Evolutionary conservation across 2,329 filamentous ascomycete species (phyloP).

Genomic region (Aspergillus ochraceoroseus): DNA sequence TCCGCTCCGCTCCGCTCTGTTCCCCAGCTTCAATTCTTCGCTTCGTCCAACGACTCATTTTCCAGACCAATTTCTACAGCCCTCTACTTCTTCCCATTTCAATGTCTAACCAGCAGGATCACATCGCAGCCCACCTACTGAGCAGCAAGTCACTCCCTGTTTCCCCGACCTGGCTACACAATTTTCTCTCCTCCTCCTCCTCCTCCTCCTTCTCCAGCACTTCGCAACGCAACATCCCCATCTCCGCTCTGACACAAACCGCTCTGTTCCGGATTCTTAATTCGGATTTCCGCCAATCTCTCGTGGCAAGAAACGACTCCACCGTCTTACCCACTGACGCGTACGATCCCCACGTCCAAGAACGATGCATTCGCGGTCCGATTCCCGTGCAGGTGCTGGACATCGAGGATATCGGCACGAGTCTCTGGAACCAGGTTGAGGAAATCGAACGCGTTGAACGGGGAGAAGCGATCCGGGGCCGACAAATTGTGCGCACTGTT

Average conservation of each 20-base stretch:
- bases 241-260: slow-evolving; percentile 70
- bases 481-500: slow-evolving; percentile 74
- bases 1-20: no score
- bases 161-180: slow-evolving; percentile 58
- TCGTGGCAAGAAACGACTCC: slow-evolving; percentile 46
- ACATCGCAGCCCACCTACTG: slow-evolving; percentile 52
- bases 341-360: slow-evolving; percentile 51
- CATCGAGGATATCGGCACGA: slow-evolving; percentile 73
- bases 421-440: slow-evolving; percentile 83
- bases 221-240: slow-evolving; percentile 52
- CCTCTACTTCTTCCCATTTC: no score
- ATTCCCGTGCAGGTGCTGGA: slow-evolving; percentile 78
- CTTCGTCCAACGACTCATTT: slow-evolving; percentile 1
- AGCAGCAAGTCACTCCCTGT: slow-evolving; percentile 53
- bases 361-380: slow-evolving; percentile 55
- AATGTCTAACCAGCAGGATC: slow-evolving; percentile 30
- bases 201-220: slow-evolving; percentile 52
- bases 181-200: slow-evolving; percentile 58
- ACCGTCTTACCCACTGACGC: slow-evolving; percentile 55
- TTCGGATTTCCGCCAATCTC: slow-evolving; percentile 65
- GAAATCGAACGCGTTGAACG: slow-evolving; percentile 54
- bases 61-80: no score
- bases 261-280: slow-evolving; percentile 74
- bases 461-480: slow-evolving; percentile 54
- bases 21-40: slow-evolving; percentile 12